Evolutionary conservation across 2,329 filamentous ascomycete species (phyloP).

Genomic region (Bipolaris gigantea): DNA sequence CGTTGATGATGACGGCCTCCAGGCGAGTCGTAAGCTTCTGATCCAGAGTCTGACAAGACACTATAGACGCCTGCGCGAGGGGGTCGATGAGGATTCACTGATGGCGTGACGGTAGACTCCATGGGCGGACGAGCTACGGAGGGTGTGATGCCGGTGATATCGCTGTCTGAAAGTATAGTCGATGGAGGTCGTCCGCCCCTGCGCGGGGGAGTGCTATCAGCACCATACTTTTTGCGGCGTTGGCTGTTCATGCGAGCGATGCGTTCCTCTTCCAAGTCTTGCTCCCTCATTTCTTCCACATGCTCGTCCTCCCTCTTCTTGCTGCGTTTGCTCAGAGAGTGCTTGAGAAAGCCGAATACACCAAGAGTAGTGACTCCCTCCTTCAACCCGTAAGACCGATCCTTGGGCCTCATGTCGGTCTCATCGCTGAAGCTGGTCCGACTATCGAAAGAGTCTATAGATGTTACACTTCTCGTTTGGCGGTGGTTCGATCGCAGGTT

Average conservation of each 20-base stretch:
- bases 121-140: conserved; percentile 45
- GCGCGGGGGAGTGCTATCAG: conserved; percentile 58
- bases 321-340: conserved; percentile 54
- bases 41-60: conserved; percentile 48
- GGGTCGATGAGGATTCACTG: conserved; percentile 38
- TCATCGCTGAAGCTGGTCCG: conserved; percentile 44
- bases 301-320: conserved; percentile 63
- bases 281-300: conserved; percentile 57
- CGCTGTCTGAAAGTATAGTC: conserved; percentile 50
- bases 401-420: conserved; percentile 21
- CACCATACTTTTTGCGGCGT: conserved; percentile 66
- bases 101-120: conserved; percentile 33
- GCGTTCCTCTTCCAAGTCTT: conserved; percentile 57
- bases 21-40: conserved; percentile 43
- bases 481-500: conserved; percentile 36
- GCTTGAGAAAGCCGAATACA: conserved; percentile 45
- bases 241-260: conserved; percentile 56
- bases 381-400: conserved; percentile 44
- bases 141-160: conserved; percentile 49
- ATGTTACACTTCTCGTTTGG: conserved; percentile 41
- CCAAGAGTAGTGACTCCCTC: conserved; percentile 54
- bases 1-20: conserved; percentile 40
- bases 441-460: conserved; percentile 47
- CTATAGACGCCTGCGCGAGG: conserved; percentile 39
- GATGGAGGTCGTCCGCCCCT: conserved; percentile 37